Base-by-base conservation (phyloP, 495 filamentous ascomycete species). In the Mytilinidion resinicola region DNA sequence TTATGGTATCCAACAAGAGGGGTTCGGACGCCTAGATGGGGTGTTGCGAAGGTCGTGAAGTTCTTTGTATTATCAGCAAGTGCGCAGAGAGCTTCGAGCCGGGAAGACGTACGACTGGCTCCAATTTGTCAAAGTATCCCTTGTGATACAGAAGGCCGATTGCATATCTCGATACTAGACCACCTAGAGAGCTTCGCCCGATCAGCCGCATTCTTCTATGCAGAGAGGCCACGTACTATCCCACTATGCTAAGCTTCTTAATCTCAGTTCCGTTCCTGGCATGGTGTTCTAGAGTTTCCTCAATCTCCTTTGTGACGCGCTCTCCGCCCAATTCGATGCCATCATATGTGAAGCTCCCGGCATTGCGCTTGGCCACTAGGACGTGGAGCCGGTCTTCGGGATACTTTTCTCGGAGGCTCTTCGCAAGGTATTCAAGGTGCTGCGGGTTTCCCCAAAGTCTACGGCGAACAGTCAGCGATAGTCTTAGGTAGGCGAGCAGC, bases 321-420 rank as follows among this genome's bases (percentile, higher is more conserved):
- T 97, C 92, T 56, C 89, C 92, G 55, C 91, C 89, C 9, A 85
- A 75, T 64, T 96, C 91, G 67, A 97, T 90, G 52, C 92, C 92
- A 73, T 97, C 92, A 71, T 97, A 97, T 20, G 92, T 97, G 72
- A 85, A 88, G 58, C 75, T 85, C 5, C 90, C 89, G 53, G 82
- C 77, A 70, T 96, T 97, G 56, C 84, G 80, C 73, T 91, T 87
- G 4, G 86, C 80, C 34, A 85, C 76, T 21, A 96, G 79, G 53
- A 96, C 81, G 68, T 91, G 78, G 6, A 96, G 70, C 33, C 77
- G 62, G 8, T 86, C 81, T 61, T 82, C 78, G 15, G 82, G 72
- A 68, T 89, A 75, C 64, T 81, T 77, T 12, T 80, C 79, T 59
- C 83, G 81, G 6, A 97, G 74, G 10, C 83, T 76, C 35, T 82